These are phyloP conservation scores for Penicillium brasilianum DNA, from an alignment of 2,329 filamentous ascomycete species.

Conservation along the genomic window DNA sequence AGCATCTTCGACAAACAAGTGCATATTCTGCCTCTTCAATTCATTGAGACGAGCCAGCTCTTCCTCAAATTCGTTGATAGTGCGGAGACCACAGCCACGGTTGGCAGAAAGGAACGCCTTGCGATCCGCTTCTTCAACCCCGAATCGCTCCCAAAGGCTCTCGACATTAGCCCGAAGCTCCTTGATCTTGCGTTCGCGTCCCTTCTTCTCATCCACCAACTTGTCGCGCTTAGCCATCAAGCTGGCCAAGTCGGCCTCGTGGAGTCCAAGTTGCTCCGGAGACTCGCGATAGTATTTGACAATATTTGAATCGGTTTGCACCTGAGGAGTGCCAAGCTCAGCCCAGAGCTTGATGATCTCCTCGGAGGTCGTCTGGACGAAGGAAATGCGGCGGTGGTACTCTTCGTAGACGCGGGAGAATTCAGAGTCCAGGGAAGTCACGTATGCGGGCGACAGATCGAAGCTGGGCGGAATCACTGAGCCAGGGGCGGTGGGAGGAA, in stretches of 20 bases:
- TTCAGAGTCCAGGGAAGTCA: constrained; percentile 83
- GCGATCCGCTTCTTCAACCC: constrained; percentile 79
- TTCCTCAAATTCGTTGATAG: constrained; percentile 95
- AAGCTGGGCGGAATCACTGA: constrained; percentile 80
- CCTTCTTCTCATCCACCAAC: constrained; percentile 84
- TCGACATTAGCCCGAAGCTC: constrained; percentile 82
- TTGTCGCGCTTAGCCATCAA: constrained; percentile 78
- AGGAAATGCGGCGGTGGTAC: constrained; percentile 80
- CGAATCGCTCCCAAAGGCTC: constrained; percentile 84
- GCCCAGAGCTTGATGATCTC: constrained; percentile 95
- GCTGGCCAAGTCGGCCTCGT: constrained; percentile 79
- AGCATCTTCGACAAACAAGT: constrained; percentile 94
- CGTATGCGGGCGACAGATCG: constrained; percentile 89
- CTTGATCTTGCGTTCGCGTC: constrained; percentile 75
- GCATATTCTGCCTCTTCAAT: constrained; percentile 91
- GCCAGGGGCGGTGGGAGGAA: constrained; percentile 81
- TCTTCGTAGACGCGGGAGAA: constrained; percentile 97
- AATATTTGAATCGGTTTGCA: constrained; percentile 84
- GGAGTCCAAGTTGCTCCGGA: constrained; percentile 91
- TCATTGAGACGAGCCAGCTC: constrained; percentile 86
- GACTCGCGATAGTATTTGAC: constrained; percentile 88
- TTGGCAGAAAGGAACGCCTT: constrained; percentile 86
- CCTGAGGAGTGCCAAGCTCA: constrained; percentile 90
- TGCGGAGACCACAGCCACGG: constrained; percentile 85
- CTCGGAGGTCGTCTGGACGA: constrained; percentile 75